Evolutionary conservation across 306 rosid species (phyloP).

Genomic region (Dicorynia guianensis): DNA sequence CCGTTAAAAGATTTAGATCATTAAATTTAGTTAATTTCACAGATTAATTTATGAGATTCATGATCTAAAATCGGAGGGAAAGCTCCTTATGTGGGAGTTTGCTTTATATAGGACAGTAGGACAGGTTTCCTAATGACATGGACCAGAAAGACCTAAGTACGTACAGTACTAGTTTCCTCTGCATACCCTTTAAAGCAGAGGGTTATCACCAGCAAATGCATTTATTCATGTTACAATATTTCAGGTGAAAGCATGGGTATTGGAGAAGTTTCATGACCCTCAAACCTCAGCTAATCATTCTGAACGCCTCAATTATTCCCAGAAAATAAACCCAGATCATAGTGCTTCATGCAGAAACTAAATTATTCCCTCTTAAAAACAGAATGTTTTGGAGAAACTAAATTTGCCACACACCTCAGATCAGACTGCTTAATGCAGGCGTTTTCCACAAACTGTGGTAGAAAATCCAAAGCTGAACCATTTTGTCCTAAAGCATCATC

Average conservation of each 20-base stretch:
- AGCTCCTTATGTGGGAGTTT: too few relatives aligned
- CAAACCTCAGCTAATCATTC: background rate
- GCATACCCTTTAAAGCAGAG: slow-evolving; percentile 1
- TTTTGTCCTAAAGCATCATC: slow-evolving; percentile 42
- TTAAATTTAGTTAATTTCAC: too few relatives aligned
- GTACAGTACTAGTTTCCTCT: background rate
- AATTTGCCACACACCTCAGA: slow-evolving; percentile 48
- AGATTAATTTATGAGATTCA: too few relatives aligned
- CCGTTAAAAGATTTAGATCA: too few relatives aligned
- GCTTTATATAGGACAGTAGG: too few relatives aligned
- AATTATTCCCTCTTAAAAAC: background rate
- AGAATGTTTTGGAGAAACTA: slow-evolving; percentile 11
- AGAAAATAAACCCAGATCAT: background rate
- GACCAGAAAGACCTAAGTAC: slow-evolving; percentile 12
- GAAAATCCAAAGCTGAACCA: slow-evolving; percentile 48
- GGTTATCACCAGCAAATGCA: background rate
- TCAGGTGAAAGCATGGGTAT: slow-evolving; percentile 27
- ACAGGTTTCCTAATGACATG: background rate
- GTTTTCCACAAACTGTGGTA: slow-evolving; percentile 58
- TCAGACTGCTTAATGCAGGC: slow-evolving; percentile 50
- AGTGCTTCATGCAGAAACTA: background rate
- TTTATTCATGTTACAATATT: background rate
- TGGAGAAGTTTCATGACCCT: slow-evolving; percentile 37
- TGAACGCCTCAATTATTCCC: background rate
- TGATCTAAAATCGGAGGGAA: too few relatives aligned